phyloP scores from a whole-genome alignment of 495 filamentous ascomycete genomes.

The Gamarada debralockiae region DNA sequence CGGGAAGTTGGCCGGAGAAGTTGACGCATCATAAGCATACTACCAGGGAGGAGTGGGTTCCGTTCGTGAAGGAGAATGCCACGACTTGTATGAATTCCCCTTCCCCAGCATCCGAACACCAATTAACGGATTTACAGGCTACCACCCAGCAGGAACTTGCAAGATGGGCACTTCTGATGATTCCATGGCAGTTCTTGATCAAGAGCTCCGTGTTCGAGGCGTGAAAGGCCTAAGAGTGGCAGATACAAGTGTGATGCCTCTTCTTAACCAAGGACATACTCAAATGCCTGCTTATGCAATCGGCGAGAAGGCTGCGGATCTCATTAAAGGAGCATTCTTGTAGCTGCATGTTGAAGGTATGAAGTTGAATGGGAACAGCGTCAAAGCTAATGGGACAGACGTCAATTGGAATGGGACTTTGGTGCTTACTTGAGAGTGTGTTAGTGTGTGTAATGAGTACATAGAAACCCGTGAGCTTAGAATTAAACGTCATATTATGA shows the following conservation, averaged over 20 bases:
- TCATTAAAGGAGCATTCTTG: constrained; percentile 30
- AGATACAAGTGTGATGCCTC: constrained; percentile 36
- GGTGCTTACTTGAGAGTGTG: background rate
- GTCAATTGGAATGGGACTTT: background rate
- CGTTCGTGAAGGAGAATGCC: constrained; percentile 45
- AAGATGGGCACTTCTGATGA: constrained; percentile 53
- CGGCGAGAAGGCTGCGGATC: constrained; percentile 58
- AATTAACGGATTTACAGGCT: constrained; percentile 13
- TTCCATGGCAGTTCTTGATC: constrained; percentile 54
- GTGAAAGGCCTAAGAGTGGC: constrained; percentile 37
- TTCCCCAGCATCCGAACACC: background rate
- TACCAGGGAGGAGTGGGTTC: constrained; percentile 44
- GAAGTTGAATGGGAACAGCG: background rate
- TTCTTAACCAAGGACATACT: constrained; percentile 22
- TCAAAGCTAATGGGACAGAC: background rate
- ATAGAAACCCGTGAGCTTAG: too few species aligned
- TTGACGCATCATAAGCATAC: constrained; percentile 42
- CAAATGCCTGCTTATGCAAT: constrained; percentile 57
- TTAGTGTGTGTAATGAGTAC: too few species aligned
- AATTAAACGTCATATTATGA: too few species aligned
- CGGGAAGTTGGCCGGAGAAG: constrained; percentile 48
- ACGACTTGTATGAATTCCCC: constrained; percentile 42
- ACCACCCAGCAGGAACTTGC: constrained; percentile 23
- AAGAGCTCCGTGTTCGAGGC: constrained; percentile 51
- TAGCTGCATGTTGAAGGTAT: background rate